Evolutionary conservation across 805 yeast genomes (phyloP).

Genomic region (Komagataella pseudopastoris): DNA sequence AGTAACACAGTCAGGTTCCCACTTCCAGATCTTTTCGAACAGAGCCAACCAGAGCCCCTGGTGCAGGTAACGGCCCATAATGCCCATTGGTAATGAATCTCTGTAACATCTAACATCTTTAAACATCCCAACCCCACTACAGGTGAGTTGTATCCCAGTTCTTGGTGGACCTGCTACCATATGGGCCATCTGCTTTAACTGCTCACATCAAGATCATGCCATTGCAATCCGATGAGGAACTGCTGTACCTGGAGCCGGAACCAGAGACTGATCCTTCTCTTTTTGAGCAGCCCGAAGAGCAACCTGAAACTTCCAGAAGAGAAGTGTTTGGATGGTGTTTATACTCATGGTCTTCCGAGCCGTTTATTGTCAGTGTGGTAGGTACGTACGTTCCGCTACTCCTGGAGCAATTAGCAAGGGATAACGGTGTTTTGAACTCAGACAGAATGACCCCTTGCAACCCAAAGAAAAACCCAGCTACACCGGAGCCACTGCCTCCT

Average conservation of each 20-base stretch:
- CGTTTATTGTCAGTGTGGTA: slow-evolving; percentile 67
- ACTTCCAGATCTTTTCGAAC: no score
- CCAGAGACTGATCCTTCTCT: background rate
- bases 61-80: background rate
- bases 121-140: background rate
- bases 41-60: background rate
- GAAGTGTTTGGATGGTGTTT: slow-evolving; percentile 58
- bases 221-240: background rate
- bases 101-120: background rate
- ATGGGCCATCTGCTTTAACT: background rate
- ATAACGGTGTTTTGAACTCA: slow-evolving; percentile 48
- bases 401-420: slow-evolving; percentile 59
- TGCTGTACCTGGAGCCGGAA: background rate
- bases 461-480: slow-evolving; percentile 12
- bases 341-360: slow-evolving; percentile 67
- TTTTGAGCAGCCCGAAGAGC: background rate
- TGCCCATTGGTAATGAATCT: background rate
- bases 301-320: slow-evolving; percentile 18
- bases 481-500: slow-evolving; percentile 19
- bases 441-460: slow-evolving; percentile 49
- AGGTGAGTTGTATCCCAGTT: no score
- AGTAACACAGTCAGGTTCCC: background rate
- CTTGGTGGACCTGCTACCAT: background rate
- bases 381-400: slow-evolving; percentile 68
- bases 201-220: background rate